Conservation (phyloP, 73 alveolate genomes). For the Paramecium octaurelia region DNA sequence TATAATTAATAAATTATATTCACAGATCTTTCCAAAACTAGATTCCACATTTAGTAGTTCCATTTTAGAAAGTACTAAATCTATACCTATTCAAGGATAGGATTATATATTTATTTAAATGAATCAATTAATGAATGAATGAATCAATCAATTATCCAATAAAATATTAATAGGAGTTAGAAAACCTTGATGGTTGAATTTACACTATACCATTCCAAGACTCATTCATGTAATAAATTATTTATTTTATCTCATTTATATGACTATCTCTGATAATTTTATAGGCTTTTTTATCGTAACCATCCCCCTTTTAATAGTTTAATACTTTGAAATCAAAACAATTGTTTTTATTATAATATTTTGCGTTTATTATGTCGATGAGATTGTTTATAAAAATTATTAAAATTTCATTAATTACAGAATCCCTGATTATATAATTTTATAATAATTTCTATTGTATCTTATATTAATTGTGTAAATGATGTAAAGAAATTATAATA, state of each 20-base stretch:
- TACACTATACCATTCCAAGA: too few relatives aligned
- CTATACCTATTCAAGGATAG: neutral
- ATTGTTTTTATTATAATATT: neutral
- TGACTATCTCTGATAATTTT: too few relatives aligned
- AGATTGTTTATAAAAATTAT: neutral
- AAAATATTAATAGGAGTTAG: neutral
- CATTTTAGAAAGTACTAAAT: neutral
- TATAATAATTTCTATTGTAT: neutral
- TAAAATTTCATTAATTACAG: neutral
- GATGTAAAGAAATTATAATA: neutral
- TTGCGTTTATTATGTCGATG: neutral
- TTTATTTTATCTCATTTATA: too few relatives aligned
- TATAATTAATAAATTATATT: neutral
- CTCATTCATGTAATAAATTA: too few relatives aligned
- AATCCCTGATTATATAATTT: neutral
- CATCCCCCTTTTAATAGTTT: too few relatives aligned
- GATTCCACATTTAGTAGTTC: neutral
- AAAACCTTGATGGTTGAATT: too few relatives aligned
- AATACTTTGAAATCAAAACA: neutral
- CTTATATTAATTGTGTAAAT: neutral
- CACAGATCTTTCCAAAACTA: neutral
- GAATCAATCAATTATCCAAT: too few relatives aligned
- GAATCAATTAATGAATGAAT: too few relatives aligned
- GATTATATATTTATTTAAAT: neutral
- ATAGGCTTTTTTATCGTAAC: too few relatives aligned